phyloP scores from a whole-genome alignment of 805 yeast species.

The Ogataea salicorniae region DNA sequence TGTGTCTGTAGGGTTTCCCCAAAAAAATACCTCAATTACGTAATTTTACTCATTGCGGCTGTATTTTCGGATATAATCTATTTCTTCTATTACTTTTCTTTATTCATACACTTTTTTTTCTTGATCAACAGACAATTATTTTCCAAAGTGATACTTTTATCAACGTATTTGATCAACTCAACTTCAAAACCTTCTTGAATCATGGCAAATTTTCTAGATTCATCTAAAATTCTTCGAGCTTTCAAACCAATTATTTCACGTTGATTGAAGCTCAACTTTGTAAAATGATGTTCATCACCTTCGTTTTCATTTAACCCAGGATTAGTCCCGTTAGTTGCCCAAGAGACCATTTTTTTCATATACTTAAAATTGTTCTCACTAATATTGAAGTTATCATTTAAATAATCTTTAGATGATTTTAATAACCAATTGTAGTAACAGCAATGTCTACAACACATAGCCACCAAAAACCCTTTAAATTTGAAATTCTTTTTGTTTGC shows the following conservation, averaged over 20 bases:
- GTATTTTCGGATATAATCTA: background rate
- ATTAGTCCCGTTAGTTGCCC: conserved; percentile 79
- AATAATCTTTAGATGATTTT: conserved; percentile 38
- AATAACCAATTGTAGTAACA: conserved; percentile 59
- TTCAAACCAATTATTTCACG: conserved; percentile 58
- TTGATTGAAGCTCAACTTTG: conserved; percentile 40
- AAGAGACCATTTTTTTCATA: conserved; percentile 65
- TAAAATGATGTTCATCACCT: conserved; percentile 36
- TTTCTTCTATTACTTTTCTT: background rate
- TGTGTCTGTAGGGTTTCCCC: too few relatives aligned
- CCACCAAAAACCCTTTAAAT: conserved; percentile 61
- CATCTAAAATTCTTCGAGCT: conserved; percentile 73
- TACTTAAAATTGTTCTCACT: conserved; percentile 27
- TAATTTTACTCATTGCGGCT: too few relatives aligned
- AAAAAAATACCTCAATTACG: too few relatives aligned
- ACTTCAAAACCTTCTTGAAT: conserved; percentile 35
- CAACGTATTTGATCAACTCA: conserved; percentile 55
- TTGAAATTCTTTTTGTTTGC: conserved; percentile 4
- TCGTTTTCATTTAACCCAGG: conserved; percentile 36
- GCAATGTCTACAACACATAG: conserved; percentile 90
- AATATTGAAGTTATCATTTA: conserved; percentile 30
- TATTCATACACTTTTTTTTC: background rate
- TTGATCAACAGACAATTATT: conserved; percentile 36
- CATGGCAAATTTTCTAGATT: conserved; percentile 56
- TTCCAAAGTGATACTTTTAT: conserved; percentile 56